A percentile compares a stretch with the other conserved stretches of the same genome.
Conservation (phyloP, 1,284 basidiomycete genomes). For the Cryptococcus wingfieldii region DNA sequence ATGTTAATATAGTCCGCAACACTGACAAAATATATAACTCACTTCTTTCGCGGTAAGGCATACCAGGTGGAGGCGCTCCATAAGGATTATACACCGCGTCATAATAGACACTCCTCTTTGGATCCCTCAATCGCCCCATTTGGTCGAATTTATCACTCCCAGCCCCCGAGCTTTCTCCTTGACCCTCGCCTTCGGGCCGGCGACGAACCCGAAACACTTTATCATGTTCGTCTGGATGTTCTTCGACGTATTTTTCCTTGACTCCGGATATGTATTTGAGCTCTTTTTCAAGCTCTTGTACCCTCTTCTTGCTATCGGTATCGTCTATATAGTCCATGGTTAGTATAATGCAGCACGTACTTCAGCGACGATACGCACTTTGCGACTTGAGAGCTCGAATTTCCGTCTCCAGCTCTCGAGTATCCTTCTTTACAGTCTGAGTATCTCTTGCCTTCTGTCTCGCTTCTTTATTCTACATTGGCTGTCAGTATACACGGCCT, state of each 20-base stretch:
- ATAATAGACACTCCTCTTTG: slow-evolving; percentile 86
- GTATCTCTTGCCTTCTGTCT: slow-evolving; percentile 74
- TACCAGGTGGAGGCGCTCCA: slow-evolving; percentile 91
- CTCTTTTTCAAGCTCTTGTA: slow-evolving; percentile 64
- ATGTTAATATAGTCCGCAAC: background rate
- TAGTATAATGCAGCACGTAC: slow-evolving; percentile 1
- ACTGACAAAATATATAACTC: slow-evolving; percentile 40
- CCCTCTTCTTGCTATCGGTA: slow-evolving; percentile 34
- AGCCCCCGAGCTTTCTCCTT: slow-evolving; percentile 51
- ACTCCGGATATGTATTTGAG: slow-evolving; percentile 71
- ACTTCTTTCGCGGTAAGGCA: slow-evolving; percentile 88
- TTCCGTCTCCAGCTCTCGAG: slow-evolving; percentile 52
- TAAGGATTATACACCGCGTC: slow-evolving; percentile 89
- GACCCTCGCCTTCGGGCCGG: slow-evolving; percentile 49
- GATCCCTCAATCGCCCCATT: slow-evolving; percentile 74
- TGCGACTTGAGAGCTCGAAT: slow-evolving; percentile 35
- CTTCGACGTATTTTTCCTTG: slow-evolving; percentile 83
- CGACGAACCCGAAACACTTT: slow-evolving; percentile 56
- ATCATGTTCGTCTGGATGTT: slow-evolving; percentile 81
- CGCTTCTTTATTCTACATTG: slow-evolving; percentile 70
- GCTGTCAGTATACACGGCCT: background rate
- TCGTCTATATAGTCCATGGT: slow-evolving; percentile 3
- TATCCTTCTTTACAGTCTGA: slow-evolving; percentile 81
- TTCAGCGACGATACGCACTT: slow-evolving; percentile 13
- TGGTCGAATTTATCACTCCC: slow-evolving; percentile 64